phyloP scores from a whole-genome alignment of 352 stramenopile species.

The Detonula confervacea region DNA sequence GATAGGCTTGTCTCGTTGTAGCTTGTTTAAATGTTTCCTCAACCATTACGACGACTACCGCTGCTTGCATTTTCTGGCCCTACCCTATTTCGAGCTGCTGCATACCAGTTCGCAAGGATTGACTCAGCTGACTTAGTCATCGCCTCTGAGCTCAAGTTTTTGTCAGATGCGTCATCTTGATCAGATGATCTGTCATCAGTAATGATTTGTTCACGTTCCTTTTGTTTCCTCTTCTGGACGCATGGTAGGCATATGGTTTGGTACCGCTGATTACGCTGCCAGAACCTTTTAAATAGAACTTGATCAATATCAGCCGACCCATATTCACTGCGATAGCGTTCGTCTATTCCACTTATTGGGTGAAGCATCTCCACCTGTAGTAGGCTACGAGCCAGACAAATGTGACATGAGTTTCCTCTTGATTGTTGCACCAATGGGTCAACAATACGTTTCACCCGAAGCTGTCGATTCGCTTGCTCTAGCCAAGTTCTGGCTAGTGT shows the following conservation, averaged over 20 bases:
- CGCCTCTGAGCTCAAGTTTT: slow-evolving; percentile 3
- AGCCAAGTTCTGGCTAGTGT: slow-evolving; percentile 94
- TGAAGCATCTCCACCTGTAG: slow-evolving; percentile 94
- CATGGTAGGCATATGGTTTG: slow-evolving; percentile 94
- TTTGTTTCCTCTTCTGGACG: slow-evolving; percentile 84
- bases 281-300: slow-evolving; percentile 95
- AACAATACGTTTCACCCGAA: slow-evolving; percentile 89
- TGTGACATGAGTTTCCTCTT: slow-evolving; percentile 92
- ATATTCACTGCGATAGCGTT: slow-evolving; percentile 90
- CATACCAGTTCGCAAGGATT: slow-evolving; percentile 43
- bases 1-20: too few relatives aligned
- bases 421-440: slow-evolving; percentile 91
- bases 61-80: too few relatives aligned
- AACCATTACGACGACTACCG: too few relatives aligned
- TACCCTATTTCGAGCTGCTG: slow-evolving; percentile 18
- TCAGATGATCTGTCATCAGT: slow-evolving; percentile 32
- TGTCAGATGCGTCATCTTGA: slow-evolving; percentile 18
- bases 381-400: slow-evolving; percentile 92
- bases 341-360: slow-evolving; percentile 91
- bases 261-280: slow-evolving; percentile 91
- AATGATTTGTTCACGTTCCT: slow-evolving; percentile 30
- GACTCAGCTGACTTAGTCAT: slow-evolving; percentile 19
- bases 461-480: slow-evolving; percentile 86
- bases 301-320: slow-evolving; percentile 90
- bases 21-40: too few relatives aligned